Base-by-base conservation (phyloP, 306 rosid genomes). In the Carpinus fangiana region DNA sequence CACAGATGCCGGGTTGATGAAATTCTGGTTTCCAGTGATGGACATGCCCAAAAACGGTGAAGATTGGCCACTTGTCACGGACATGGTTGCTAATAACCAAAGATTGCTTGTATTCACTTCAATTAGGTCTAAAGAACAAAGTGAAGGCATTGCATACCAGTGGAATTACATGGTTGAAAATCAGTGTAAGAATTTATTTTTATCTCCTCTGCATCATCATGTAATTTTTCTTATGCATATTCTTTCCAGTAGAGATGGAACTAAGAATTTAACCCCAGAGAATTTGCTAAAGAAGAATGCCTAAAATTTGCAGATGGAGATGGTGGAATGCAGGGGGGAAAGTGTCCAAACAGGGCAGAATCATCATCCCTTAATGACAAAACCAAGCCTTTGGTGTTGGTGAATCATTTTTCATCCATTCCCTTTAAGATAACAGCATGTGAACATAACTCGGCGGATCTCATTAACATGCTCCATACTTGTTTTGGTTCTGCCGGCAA, bases 161-260 rank as follows among this genome's bases (percentile, higher is more conserved):
- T 93, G 96, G 98, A 90, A 87, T 76, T 94, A 89, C 88, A 93
- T 93, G 94, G 94, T 93, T 74, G 96, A 90, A 77, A 93, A 93
- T 72, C 91, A 88, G 59, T 93, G 98, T 93, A 88, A 84, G 87
- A 36, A 82, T 21, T 4, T 59, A n/a, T 9, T 21, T 57, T 7
- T 21, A 20, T 57, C 9, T 28, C 6, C 8, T 70, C 43, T 41
- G 45, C 8, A 41, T 5, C 45, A 6, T 41, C 45, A 5, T 41
- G 1, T 41, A 5, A 41, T 41, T 41, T 41, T 41, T 41, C 45
- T 41, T 5, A 6, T 5, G 5, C 34, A 31, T 31, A 31, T 31
- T 31, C 34, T 31, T 31, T 31, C 3, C 34, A 31, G 3, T 31
- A 31, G 34, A 2, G 34, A 31, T 31, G 34, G 34, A 31, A 31